A percentile compares a stretch with the other conserved stretches of the same genome.
Evolutionary conservation across 208 protist species (phyloP).

Genomic region (Wallacemonas sp.): DNA sequence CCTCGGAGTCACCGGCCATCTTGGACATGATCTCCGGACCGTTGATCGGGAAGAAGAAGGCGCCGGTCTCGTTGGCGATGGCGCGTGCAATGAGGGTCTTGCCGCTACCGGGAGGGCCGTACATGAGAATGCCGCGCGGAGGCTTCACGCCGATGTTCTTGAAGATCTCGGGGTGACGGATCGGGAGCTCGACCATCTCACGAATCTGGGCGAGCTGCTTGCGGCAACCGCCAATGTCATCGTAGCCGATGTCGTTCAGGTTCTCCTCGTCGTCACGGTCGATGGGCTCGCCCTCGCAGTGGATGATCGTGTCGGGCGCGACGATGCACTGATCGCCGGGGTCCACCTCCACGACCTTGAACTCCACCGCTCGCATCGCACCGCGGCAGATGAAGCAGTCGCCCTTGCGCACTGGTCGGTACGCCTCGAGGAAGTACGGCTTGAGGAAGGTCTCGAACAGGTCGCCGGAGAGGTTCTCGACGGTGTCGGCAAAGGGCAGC

Average conservation of each 20-base stretch:
- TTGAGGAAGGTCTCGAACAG: slow-evolving; percentile 99
- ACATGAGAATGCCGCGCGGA: slow-evolving; percentile 97
- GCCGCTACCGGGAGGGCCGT: slow-evolving; percentile 98
- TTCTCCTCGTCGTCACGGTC: slow-evolving; percentile 99
- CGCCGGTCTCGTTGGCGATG: slow-evolving; percentile 99
- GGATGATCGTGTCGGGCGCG: slow-evolving; percentile 98
- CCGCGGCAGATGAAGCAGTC: slow-evolving; percentile 97
- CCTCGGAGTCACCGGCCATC: slow-evolving; percentile 99
- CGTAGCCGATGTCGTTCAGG: slow-evolving; percentile 96
- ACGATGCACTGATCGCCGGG: slow-evolving; percentile 98
- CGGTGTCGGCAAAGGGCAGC: slow-evolving; percentile 99
- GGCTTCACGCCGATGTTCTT: slow-evolving; percentile 99
- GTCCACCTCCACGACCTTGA: slow-evolving; percentile 99
- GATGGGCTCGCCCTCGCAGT: slow-evolving; percentile 99
- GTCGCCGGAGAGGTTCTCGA: slow-evolving; percentile 99
- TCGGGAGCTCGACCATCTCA: slow-evolving; percentile 99
- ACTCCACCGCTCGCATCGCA: slow-evolving; percentile 99
- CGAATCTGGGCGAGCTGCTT: slow-evolving; percentile 99
- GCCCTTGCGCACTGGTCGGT: slow-evolving; percentile 99
- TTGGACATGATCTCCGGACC: slow-evolving; percentile 99
- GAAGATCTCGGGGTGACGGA: slow-evolving; percentile 99
- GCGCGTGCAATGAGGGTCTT: slow-evolving; percentile 99
- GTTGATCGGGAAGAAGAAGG: slow-evolving; percentile 99
- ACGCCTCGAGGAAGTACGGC: slow-evolving; percentile 99
- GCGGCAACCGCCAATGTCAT: slow-evolving; percentile 99